Evolutionary conservation across 176 grass and related monocot genomes (phyloP).

Genomic region (Cenchrus americanus): DNA sequence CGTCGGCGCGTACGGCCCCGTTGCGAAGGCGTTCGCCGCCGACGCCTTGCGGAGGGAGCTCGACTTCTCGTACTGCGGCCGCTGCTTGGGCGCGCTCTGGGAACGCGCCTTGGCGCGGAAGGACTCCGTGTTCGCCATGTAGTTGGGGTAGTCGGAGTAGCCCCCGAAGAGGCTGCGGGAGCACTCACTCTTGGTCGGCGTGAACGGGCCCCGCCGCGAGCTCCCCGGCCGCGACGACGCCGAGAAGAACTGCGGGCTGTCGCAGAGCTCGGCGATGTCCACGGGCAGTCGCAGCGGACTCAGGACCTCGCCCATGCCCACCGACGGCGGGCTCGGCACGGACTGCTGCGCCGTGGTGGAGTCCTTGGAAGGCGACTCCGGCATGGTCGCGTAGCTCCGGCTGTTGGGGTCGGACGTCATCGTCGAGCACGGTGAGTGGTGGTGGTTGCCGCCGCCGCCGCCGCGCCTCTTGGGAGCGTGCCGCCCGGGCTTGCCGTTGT

Average conservation of each 20-base stretch:
- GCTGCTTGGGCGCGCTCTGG: conserved; percentile 84
- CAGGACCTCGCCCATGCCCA: conserved; percentile 64
- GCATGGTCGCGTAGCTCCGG: conserved; percentile 67
- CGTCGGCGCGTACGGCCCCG: not conserved
- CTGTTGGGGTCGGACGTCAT: conserved; percentile 65
- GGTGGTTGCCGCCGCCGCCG: conserved; percentile 11
- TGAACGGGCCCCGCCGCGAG: conserved; percentile 60
- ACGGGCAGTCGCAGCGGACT: conserved; percentile 51
- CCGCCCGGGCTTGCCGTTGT: conserved; percentile 82
- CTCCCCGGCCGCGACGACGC: conserved; percentile 68
- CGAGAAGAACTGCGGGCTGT: conserved; percentile 87
- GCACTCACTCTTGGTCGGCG: conserved; percentile 85
- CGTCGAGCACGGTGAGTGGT: conserved; percentile 69
- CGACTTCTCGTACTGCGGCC: conserved; percentile 65
- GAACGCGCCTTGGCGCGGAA: conserved; percentile 85
- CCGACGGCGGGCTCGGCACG: conserved; percentile 66
- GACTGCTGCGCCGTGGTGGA: conserved; percentile 72
- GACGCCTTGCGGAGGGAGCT: conserved; percentile 56
- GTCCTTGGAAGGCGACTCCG: conserved; percentile 66
- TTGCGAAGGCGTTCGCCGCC: conserved; percentile 38
- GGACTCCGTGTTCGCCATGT: conserved; percentile 96
- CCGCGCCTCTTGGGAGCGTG: conserved; percentile 43
- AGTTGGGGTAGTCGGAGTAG: conserved; percentile 91
- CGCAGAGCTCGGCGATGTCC: conserved; percentile 55
- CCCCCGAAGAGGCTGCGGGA: conserved; percentile 69